Evolutionary conservation across 23 red algal species (phyloP).

Genomic region (Gracilaria caudata): DNA sequence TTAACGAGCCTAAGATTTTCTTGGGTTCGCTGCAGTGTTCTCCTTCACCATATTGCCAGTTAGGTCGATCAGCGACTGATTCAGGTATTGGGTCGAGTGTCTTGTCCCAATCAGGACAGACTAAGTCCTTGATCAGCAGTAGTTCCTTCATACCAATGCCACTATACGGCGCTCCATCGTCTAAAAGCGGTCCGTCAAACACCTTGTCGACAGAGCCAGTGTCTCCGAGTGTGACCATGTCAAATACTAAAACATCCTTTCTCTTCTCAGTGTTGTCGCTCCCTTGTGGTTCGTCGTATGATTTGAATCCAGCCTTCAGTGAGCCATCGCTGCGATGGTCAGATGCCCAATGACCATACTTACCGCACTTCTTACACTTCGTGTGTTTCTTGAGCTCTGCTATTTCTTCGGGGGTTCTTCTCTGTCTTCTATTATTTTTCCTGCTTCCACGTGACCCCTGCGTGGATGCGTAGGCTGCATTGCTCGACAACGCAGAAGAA

Average conservation of each 20-base stretch:
- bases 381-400: conserved; percentile 6
- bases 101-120: conserved; percentile 36
- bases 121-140: not conserved
- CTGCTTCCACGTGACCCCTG: not conserved
- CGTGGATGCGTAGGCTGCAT: not conserved
- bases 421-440: not conserved
- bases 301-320: conserved; percentile 6
- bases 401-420: conserved; percentile 7
- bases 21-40: conserved; percentile 20
- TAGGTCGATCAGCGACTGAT: conserved; percentile 6
- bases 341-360: conserved; percentile 1
- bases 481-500: not conserved
- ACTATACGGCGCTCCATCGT: conserved; percentile 50
- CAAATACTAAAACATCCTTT: not conserved
- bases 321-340: conserved; percentile 23
- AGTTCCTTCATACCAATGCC: conserved; percentile 28
- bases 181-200: conserved; percentile 10
- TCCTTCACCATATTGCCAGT: conserved; percentile 54
- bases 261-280: not conserved
- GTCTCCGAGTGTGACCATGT: not conserved
- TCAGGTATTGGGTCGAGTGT: conserved; percentile 26
- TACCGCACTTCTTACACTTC: conserved; percentile 7
- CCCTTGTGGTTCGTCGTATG: not conserved
- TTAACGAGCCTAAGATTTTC: conserved; percentile 13
- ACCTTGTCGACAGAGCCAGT: not conserved